Evolutionary conservation across 148 eudicot genomes (phyloP).

Genomic region (Cornus controversa): DNA sequence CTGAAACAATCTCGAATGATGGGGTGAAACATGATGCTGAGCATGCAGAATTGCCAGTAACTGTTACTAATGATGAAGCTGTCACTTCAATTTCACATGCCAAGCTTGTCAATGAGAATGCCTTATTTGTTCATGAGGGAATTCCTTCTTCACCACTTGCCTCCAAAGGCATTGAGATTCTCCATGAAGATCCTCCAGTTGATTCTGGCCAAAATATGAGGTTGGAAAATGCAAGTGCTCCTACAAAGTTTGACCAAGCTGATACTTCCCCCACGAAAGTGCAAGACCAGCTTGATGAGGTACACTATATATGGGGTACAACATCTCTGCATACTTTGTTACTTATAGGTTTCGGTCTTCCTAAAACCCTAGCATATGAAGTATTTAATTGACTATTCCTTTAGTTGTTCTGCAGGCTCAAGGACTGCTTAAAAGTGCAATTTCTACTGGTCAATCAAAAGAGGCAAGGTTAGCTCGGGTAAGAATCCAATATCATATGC

Average conservation of each 20-base stretch:
- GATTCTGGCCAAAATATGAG: constrained; percentile 45
- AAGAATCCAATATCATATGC: constrained; percentile 24
- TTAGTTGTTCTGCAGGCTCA: constrained; percentile 75
- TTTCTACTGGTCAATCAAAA: constrained; percentile 81
- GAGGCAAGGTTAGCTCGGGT: constrained; percentile 99
- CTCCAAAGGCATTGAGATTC: constrained; percentile 41
- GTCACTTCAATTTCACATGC: constrained; percentile 34
- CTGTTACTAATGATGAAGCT: constrained; percentile 26
- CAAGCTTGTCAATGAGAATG: constrained; percentile 31
- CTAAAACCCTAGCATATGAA: constrained; percentile 8
- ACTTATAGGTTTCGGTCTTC: neutral
- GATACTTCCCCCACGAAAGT: constrained; percentile 45
- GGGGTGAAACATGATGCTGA: constrained; percentile 32
- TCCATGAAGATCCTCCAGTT: constrained; percentile 28
- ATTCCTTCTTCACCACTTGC: constrained; percentile 25
- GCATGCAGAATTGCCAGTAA: constrained; percentile 30
- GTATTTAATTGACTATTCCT: constrained; percentile 31
- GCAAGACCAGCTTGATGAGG: constrained; percentile 95
- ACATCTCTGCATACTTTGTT: constrained; percentile 3
- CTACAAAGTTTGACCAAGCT: constrained; percentile 31
- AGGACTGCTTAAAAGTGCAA: constrained; percentile 83
- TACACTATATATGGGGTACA: constrained; percentile 33
- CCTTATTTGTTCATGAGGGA: constrained; percentile 27
- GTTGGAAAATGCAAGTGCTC: constrained; percentile 33
- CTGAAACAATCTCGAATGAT: constrained; percentile 37